A percentile compares a stretch with the other conserved stretches of the same genome.
These are phyloP conservation scores for Amborella trichopoda DNA, from an alignment of 164 flowering plant species.

Conservation along the genomic window DNA sequence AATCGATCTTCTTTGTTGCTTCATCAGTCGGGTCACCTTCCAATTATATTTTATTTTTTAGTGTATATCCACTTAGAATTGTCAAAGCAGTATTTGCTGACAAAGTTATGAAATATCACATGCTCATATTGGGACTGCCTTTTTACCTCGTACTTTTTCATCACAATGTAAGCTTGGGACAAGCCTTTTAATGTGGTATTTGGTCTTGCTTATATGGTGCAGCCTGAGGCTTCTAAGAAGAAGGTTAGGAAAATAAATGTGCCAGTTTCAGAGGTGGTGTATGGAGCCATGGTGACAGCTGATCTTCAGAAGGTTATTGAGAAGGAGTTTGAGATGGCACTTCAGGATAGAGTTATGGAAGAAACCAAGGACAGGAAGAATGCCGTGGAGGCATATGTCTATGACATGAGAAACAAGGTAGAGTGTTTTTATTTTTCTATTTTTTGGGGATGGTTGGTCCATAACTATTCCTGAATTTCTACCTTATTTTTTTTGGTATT, in stretches of 20 bases:
- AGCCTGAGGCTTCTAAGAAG: constrained; percentile 70
- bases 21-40: too few relatives aligned
- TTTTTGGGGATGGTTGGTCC: background rate
- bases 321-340: constrained; percentile 95
- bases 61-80: too few relatives aligned
- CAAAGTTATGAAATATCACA: too few relatives aligned
- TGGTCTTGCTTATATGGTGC: too few relatives aligned
- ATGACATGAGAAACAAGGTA: constrained; percentile 96
- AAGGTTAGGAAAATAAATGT: constrained; percentile 72
- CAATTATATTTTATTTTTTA: too few relatives aligned
- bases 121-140: too few relatives aligned
- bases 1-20: too few relatives aligned
- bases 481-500: background rate
- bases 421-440: background rate
- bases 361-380: constrained; percentile 92
- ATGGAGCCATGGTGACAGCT: constrained; percentile 50
- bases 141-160: too few relatives aligned
- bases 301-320: constrained; percentile 85
- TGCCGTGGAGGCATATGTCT: constrained; percentile 95
- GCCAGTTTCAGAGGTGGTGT: constrained; percentile 62
- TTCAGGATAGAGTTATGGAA: constrained; percentile 96
- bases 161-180: too few relatives aligned
- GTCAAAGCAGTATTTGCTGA: too few relatives aligned
- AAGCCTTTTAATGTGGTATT: too few relatives aligned
- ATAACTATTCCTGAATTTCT: background rate